A percentile compares a stretch with the other conserved stretches of the same genome.
Evolutionary conservation across 208 protist species (phyloP).

Genomic region (Phytomonas sp.): DNA sequence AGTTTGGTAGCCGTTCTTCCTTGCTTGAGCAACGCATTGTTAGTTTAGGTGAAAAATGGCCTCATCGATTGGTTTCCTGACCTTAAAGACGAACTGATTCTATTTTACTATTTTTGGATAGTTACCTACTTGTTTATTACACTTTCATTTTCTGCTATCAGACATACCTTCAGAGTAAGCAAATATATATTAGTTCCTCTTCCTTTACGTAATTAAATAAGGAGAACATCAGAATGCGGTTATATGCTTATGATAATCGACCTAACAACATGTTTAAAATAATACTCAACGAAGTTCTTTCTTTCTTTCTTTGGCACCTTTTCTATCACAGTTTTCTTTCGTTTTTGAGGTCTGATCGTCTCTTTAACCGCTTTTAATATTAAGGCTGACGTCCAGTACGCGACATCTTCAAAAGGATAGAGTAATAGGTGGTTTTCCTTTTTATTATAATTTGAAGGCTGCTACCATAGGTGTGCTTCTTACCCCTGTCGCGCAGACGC

Average conservation of each 20-base stretch:
- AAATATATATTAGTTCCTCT: background rate
- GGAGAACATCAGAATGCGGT: background rate
- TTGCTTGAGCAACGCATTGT: background rate
- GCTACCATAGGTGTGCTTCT: background rate
- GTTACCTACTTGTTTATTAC: background rate
- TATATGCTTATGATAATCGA: background rate
- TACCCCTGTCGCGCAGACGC: background rate
- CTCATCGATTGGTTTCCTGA: background rate
- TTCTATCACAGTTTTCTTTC: slow-evolving; percentile 4
- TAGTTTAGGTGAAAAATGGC: background rate
- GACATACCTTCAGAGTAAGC: background rate
- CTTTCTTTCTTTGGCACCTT: slow-evolving; percentile 4
- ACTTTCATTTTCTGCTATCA: background rate
- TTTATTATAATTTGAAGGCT: background rate
- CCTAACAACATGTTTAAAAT: background rate
- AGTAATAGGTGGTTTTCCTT: background rate
- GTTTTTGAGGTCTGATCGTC: background rate
- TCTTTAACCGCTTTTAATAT: slow-evolving; percentile 3
- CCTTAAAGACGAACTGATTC: background rate
- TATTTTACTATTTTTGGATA: background rate
- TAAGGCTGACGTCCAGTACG: background rate
- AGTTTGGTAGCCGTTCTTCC: background rate
- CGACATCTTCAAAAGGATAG: background rate
- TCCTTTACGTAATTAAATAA: background rate
- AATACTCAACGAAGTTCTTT: background rate